Conservation (phyloP, 1,284 basidiomycete species). For the Apiotrichum siamense region DNA sequence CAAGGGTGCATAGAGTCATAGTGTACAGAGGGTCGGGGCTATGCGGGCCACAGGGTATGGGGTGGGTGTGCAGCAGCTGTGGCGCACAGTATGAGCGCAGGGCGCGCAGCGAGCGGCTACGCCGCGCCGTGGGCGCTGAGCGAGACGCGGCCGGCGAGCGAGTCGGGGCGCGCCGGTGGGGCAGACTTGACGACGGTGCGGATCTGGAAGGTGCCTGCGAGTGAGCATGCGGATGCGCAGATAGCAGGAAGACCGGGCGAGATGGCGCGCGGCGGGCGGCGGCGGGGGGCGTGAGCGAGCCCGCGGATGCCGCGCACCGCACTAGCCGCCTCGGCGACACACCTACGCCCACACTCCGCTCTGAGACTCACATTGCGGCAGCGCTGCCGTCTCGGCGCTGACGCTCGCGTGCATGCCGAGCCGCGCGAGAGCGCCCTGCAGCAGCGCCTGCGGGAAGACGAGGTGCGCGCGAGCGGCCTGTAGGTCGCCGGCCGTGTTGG, state of each 20-base stretch:
- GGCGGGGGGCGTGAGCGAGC: too few species aligned
- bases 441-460: constrained; percentile 69
- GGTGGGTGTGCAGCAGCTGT: too few species aligned
- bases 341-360: too few species aligned
- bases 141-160: neutral
- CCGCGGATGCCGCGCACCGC: too few species aligned
- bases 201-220: constrained; percentile 43
- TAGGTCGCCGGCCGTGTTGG: constrained; percentile 67
- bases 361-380: constrained; percentile 71
- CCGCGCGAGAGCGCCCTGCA: constrained; percentile 70
- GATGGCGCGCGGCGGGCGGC: neutral
- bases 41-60: too few species aligned
- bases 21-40: too few species aligned
- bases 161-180: neutral
- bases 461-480: constrained; percentile 69
- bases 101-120: too few species aligned
- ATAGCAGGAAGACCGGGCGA: neutral
- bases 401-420: constrained; percentile 71
- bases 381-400: constrained; percentile 64
- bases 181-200: constrained; percentile 21
- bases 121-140: too few species aligned
- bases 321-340: too few species aligned
- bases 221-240: neutral
- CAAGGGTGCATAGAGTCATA: too few species aligned
- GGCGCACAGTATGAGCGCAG: too few species aligned